A percentile compares a stretch with the other conserved stretches of the same genome.
Conservation (phyloP, 2,329 filamentous ascomycete genomes). For the Apiospora marii region DNA sequence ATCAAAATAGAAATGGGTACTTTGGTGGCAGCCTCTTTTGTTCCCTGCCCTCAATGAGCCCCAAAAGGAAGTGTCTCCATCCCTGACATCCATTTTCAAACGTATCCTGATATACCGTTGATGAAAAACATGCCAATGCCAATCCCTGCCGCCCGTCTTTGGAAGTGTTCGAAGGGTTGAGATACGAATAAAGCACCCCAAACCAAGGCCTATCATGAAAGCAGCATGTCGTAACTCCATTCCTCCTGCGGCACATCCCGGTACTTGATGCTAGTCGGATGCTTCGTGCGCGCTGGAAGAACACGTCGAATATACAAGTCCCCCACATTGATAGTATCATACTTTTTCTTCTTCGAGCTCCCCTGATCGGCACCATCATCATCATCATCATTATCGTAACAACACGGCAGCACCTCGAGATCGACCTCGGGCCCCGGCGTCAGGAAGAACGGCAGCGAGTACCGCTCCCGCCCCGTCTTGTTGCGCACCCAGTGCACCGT, state of each 20-base stretch:
- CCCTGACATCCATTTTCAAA: not conserved
- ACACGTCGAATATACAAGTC: constrained; percentile 45
- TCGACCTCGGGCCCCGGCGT: constrained; percentile 37
- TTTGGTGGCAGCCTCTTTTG: not conserved
- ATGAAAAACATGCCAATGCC: not conserved
- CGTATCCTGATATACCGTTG: not conserved
- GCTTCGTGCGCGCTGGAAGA: constrained; percentile 44
- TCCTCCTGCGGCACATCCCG: constrained; percentile 43
- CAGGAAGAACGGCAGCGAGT: constrained; percentile 50
- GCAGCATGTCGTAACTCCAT: constrained; percentile 42
- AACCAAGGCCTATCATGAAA: constrained; percentile 25
- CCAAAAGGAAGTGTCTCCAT: not conserved
- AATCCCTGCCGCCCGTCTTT: not conserved
- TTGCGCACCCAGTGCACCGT: constrained; percentile 51
- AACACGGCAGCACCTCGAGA: constrained; percentile 36
- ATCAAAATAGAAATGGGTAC: not conserved
- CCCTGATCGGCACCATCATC: constrained; percentile 26
- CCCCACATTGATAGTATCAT: constrained; percentile 39
- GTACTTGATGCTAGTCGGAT: constrained; percentile 47
- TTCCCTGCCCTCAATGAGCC: not conserved
- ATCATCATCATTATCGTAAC: constrained; percentile 32
- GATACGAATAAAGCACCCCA: no score
- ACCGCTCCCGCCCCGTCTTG: constrained; percentile 45
- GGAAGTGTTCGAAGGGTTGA: no score
- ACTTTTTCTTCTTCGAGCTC: constrained; percentile 30